phyloP scores from a whole-genome alignment of 306 rosid species.

The Lathyrus aphaca region DNA sequence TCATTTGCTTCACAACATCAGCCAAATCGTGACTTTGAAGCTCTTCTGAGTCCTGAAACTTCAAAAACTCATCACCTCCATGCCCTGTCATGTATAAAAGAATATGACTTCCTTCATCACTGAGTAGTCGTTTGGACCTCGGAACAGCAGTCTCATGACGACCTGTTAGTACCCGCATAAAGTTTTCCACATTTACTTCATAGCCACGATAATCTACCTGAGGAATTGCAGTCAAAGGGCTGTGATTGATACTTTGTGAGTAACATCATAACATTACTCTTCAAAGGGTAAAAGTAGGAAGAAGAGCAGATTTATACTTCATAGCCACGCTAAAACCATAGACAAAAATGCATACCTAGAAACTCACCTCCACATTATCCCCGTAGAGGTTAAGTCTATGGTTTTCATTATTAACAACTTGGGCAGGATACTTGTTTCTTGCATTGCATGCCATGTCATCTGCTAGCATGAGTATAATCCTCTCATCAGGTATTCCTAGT shows the following conservation, averaged over 20 bases:
- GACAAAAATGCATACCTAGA: slow-evolving; percentile 26
- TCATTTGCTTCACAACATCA: slow-evolving; percentile 97
- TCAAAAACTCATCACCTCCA: slow-evolving; percentile 96
- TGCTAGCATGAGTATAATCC: slow-evolving; percentile 95
- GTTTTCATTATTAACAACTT: slow-evolving; percentile 95
- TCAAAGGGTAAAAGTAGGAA: too few relatives aligned
- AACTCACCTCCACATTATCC: slow-evolving; percentile 91
- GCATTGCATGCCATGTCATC: slow-evolving; percentile 99
- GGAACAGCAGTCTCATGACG: slow-evolving; percentile 93
- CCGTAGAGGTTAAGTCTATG: slow-evolving; percentile 92
- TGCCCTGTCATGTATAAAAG: slow-evolving; percentile 97
- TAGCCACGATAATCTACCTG: slow-evolving; percentile 99
- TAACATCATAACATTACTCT: too few relatives aligned
- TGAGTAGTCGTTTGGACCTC: slow-evolving; percentile 89
- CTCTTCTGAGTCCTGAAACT: slow-evolving; percentile 97
- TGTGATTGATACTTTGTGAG: too few relatives aligned
- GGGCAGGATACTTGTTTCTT: slow-evolving; percentile 92
- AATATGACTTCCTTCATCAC: slow-evolving; percentile 99
- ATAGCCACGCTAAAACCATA: too few relatives aligned
- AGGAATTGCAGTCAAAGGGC: slow-evolving; percentile 27
- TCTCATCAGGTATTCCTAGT: slow-evolving; percentile 96
- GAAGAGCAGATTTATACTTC: too few relatives aligned
- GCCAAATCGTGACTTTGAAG: slow-evolving; percentile 99
- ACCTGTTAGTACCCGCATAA: slow-evolving; percentile 84
- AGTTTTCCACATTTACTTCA: slow-evolving; percentile 89